Evolutionary conservation across 2,329 filamentous ascomycete species (phyloP).

Genomic region (Sordariomycetes sp.): DNA sequence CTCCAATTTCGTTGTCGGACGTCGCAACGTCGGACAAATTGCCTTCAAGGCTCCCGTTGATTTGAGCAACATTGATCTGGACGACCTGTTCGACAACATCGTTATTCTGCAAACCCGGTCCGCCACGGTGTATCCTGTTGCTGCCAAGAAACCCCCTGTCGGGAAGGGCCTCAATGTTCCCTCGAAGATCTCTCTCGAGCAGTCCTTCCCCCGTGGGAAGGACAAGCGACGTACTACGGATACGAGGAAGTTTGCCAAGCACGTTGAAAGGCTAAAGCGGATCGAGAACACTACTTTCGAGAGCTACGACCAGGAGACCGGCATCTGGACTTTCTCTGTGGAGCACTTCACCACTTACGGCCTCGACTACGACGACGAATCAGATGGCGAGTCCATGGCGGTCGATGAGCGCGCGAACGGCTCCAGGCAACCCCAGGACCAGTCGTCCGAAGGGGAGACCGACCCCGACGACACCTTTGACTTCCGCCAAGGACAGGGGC

Average conservation of each 20-base stretch:
- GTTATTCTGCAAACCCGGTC: constrained; percentile 68
- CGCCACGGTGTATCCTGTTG: constrained; percentile 77
- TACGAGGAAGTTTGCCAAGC: constrained; percentile 64
- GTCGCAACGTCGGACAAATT: constrained; percentile 70
- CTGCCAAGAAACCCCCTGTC: constrained; percentile 66
- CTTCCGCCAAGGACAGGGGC: constrained; percentile 34
- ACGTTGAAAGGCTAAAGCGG: constrained; percentile 69
- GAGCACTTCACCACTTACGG: constrained; percentile 96
- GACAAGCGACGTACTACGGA: constrained; percentile 43
- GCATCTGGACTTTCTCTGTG: constrained; percentile 87
- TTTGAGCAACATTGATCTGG: constrained; percentile 65
- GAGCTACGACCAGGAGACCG: constrained; percentile 66
- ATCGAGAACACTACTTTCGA: constrained; percentile 76
- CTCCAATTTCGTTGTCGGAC: constrained; percentile 68
- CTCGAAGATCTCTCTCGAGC: constrained; percentile 75
- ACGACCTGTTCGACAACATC: constrained; percentile 68
- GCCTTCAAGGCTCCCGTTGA: constrained; percentile 76
- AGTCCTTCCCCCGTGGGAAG: constrained; percentile 75
- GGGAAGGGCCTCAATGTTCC: constrained; percentile 90
- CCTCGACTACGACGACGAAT: constrained; percentile 70
- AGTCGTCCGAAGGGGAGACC: constrained; percentile 10
- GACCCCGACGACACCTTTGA: constrained; percentile 45
- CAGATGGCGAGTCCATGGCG: constrained; percentile 35
- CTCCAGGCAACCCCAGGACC: constrained; percentile 7
- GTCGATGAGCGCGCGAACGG: constrained; percentile 8